A percentile compares a stretch with the other conserved stretches of the same genome.
Evolutionary conservation across 2,329 filamentous ascomycete genomes (phyloP).

Genomic region (Cadophora sp.): DNA sequence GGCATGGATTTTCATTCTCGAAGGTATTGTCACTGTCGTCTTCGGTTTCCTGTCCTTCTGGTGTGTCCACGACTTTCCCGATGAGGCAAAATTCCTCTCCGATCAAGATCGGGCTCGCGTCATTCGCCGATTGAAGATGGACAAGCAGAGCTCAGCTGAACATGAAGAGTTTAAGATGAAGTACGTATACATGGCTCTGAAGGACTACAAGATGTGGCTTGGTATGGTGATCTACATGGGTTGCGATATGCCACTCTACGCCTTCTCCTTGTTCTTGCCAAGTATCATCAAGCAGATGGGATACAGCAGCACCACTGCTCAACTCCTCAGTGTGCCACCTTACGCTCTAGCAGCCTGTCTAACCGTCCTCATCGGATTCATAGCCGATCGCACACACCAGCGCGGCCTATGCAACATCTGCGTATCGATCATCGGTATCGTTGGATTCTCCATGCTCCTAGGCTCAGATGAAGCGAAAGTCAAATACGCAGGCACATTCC

Average conservation of each 20-base stretch:
- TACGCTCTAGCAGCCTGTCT: conserved; percentile 75
- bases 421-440: conserved; percentile 72
- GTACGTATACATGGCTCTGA: conserved; percentile 75
- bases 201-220: conserved; percentile 85
- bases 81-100: conserved; percentile 75
- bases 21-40: conserved; percentile 73
- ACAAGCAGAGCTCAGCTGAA: conserved; percentile 76
- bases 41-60: conserved; percentile 74
- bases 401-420: conserved; percentile 83
- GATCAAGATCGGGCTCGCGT: conserved; percentile 74
- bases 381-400: conserved; percentile 75
- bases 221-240: conserved; percentile 83
- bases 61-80: conserved; percentile 84
- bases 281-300: conserved; percentile 71
- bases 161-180: conserved; percentile 77
- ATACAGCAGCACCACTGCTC: conserved; percentile 65
- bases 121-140: conserved; percentile 70
- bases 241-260: conserved; percentile 73
- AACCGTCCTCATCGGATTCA: conserved; percentile 73
- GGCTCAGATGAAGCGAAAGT: conserved; percentile 67
- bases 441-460: conserved; percentile 82
- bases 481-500: conserved; percentile 83
- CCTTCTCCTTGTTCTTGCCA: conserved; percentile 79
- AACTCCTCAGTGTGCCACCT: conserved; percentile 77
- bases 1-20: conserved; percentile 73